Percentiles rank a stretch among this genome's conserved stretches.
These are phyloP conservation scores for Dactylonectria estremocensis DNA, from an alignment of 2,329 filamentous ascomycete genomes.

Conservation along the genomic window DNA sequence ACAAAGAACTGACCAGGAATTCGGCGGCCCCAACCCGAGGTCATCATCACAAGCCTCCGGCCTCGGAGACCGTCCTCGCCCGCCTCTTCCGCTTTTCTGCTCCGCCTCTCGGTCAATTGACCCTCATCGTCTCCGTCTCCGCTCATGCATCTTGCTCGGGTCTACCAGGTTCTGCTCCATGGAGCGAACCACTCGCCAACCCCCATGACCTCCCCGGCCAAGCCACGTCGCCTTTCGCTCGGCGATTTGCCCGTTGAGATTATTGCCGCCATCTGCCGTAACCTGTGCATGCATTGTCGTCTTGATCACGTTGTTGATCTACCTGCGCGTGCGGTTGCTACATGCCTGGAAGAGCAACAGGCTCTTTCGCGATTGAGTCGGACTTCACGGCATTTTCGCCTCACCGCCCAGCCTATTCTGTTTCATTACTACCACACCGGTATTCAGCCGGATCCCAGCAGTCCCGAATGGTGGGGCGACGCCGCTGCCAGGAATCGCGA, in stretches of 20 bases:
- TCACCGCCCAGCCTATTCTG: slow-evolving; percentile 43
- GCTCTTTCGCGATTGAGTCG: slow-evolving; percentile 47
- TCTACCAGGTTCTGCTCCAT: slow-evolving; percentile 42
- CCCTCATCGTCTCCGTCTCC: slow-evolving; percentile 13
- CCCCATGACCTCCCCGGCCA: slow-evolving; percentile 19
- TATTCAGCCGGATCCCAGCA: slow-evolving; percentile 33
- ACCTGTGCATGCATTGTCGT: slow-evolving; percentile 47
- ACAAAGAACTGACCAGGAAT: slow-evolving; percentile 13
- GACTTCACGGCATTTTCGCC: slow-evolving; percentile 44
- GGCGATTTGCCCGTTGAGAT: slow-evolving; percentile 46
- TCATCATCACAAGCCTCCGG: slow-evolving; percentile 9
- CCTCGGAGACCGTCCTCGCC: slow-evolving; percentile 27
- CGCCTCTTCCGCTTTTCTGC: background rate
- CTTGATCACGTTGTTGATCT: slow-evolving; percentile 47
- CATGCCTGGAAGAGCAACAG: slow-evolving; percentile 43
- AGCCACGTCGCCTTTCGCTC: slow-evolving; percentile 37
- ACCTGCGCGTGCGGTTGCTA: slow-evolving; percentile 40
- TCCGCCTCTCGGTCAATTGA: background rate
- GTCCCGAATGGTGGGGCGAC: slow-evolving; percentile 34
- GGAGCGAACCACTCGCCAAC: slow-evolving; percentile 29
- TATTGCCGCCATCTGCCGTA: slow-evolving; percentile 45
- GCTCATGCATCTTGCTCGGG: slow-evolving; percentile 44
- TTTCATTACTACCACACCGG: slow-evolving; percentile 47
- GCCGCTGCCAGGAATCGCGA: slow-evolving; percentile 32
- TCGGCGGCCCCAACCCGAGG: slow-evolving; percentile 28